These are phyloP conservation scores for Botrytis elliptica DNA, from an alignment of 2,329 filamentous ascomycete species.

Conservation along the genomic window DNA sequence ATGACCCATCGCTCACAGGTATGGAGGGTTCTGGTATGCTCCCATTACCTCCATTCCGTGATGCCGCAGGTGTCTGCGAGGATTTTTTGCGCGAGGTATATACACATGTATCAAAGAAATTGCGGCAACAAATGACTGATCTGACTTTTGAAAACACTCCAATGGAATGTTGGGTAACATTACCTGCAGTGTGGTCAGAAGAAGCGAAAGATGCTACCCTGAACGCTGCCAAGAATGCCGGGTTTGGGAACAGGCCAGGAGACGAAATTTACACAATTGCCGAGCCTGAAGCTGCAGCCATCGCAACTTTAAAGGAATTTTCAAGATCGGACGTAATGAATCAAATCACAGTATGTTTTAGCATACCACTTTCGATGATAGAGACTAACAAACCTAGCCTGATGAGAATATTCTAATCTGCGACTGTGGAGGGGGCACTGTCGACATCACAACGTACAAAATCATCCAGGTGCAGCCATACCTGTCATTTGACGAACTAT, in stretches of 20 bases:
- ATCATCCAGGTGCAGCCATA: slow-evolving; percentile 26
- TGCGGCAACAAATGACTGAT: slow-evolving; percentile 22
- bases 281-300: slow-evolving; percentile 35
- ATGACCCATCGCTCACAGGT: slow-evolving; percentile 26
- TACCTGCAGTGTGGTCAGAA: slow-evolving; percentile 35
- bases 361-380: too few species aligned
- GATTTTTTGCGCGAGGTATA: slow-evolving; percentile 31
- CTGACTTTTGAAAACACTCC: slow-evolving; percentile 25
- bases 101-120: slow-evolving; percentile 19
- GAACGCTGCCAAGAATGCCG: slow-evolving; percentile 30
- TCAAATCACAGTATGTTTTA: too few species aligned
- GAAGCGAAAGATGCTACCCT: slow-evolving; percentile 32
- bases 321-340: too few species aligned
- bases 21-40: slow-evolving; percentile 24
- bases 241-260: slow-evolving; percentile 24
- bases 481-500: slow-evolving; percentile 30
- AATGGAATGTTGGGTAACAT: slow-evolving; percentile 34
- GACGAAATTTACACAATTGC: slow-evolving; percentile 32
- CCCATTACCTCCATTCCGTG: slow-evolving; percentile 24
- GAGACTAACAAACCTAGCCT: slow-evolving; percentile 18
- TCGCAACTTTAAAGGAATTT: slow-evolving; percentile 28
- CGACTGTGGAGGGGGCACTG: slow-evolving; percentile 34
- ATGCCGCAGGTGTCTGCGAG: slow-evolving; percentile 29
- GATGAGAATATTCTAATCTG: slow-evolving; percentile 31
- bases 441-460: slow-evolving; percentile 34